Conservation (phyloP, 2,329 filamentous ascomycete species). For the Aureobasidium sp. region DNA sequence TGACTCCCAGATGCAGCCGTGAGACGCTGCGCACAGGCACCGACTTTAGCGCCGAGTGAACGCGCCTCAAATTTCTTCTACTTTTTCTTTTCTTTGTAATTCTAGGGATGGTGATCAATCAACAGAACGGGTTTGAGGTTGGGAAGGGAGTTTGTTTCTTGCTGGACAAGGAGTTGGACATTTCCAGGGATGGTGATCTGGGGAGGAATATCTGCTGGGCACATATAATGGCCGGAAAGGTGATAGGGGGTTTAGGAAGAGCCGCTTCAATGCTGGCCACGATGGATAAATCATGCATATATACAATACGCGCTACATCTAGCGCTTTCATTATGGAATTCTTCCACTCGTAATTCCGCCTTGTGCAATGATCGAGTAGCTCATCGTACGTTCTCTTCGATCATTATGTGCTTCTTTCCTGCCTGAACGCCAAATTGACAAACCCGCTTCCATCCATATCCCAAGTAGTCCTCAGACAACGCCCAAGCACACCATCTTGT, state of each 20-base stretch:
- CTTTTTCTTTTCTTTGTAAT: background rate
- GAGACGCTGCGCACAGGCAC: conserved; percentile 30
- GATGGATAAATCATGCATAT: background rate
- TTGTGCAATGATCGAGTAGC: background rate
- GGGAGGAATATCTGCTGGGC: background rate
- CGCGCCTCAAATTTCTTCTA: background rate
- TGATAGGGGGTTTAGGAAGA: background rate
- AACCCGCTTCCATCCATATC: background rate
- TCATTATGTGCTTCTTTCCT: background rate
- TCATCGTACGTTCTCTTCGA: background rate
- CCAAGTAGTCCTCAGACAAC: background rate
- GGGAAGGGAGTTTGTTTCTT: background rate
- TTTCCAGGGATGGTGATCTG: background rate
- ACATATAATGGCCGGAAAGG: background rate
- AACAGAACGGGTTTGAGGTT: background rate
- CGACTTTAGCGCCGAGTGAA: background rate
- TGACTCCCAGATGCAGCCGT: conserved; percentile 33
- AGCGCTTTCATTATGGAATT: background rate
- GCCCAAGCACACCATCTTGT: too few relatives aligned
- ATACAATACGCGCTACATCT: background rate
- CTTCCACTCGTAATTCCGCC: background rate
- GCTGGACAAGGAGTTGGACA: conserved; percentile 8
- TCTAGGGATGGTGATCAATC: background rate
- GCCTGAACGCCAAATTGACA: too few relatives aligned
- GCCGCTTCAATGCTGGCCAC: background rate